Evolutionary conservation across 2,329 filamentous ascomycete genomes (phyloP).

Genomic region (Periconia sp.): DNA sequence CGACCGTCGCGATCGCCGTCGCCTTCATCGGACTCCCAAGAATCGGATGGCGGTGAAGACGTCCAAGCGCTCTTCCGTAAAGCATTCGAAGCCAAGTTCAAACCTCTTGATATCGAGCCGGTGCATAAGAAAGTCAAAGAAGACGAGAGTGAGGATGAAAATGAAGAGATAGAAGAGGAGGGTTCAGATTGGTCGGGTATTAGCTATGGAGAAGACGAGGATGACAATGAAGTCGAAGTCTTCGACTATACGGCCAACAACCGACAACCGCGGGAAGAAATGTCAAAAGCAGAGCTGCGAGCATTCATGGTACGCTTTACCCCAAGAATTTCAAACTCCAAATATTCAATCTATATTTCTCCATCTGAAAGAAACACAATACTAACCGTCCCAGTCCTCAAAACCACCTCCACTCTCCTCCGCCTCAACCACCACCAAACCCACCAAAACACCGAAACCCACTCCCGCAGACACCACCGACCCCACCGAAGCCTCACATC

Average conservation of each 20-base stretch:
- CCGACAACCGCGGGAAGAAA: constrained; percentile 16
- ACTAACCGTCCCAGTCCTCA: constrained; percentile 37
- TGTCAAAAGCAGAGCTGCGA: constrained; percentile 66
- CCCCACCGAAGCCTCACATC: constrained; percentile 62
- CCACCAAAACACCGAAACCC: constrained; percentile 14
- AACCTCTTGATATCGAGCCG: constrained; percentile 60
- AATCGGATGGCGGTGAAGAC: constrained; percentile 49
- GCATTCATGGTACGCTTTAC: constrained; percentile 68
- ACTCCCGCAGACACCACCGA: constrained; percentile 44
- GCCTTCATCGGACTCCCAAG: constrained; percentile 29
- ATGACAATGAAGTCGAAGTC: constrained; percentile 46
- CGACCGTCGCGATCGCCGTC: constrained; percentile 28
- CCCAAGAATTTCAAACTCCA: neutral
- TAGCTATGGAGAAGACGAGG: constrained; percentile 50
- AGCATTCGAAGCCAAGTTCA: constrained; percentile 88
- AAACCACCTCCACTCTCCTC: constrained; percentile 51
- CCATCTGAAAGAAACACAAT: too few species aligned
- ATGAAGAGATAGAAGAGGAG: constrained; percentile 28
- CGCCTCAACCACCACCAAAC: constrained; percentile 24
- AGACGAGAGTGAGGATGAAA: constrained; percentile 10
- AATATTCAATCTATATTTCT: too few species aligned
- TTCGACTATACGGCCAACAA: constrained; percentile 43
- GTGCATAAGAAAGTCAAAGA: constrained; percentile 30
- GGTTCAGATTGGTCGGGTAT: constrained; percentile 66
- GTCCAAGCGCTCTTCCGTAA: constrained; percentile 75